Percentiles rank a stretch among this genome's conserved stretches.
phyloP scores from a whole-genome alignment of 352 stramenopile genomes.

The Bremia lactucae region DNA sequence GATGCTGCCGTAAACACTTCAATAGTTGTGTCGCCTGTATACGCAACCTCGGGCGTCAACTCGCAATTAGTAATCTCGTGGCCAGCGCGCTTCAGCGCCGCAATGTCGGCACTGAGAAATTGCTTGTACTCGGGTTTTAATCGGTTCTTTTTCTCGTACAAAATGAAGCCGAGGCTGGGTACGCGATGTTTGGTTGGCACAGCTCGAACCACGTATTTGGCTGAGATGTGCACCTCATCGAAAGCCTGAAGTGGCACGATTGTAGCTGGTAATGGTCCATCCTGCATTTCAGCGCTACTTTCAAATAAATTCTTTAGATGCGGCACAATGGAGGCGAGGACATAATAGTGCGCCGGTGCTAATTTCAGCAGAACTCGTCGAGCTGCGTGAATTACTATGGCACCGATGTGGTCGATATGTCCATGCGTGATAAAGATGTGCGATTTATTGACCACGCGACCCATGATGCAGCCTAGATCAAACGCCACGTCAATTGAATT shows the following conservation, averaged over 20 bases:
- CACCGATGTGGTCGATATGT: conserved; percentile 74
- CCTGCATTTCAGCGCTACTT: conserved; percentile 49
- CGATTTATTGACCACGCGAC: conserved; percentile 38
- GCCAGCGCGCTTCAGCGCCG: conserved; percentile 29
- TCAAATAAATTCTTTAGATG: conserved; percentile 48
- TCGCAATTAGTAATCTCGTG: conserved; percentile 28
- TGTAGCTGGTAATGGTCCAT: conserved; percentile 32
- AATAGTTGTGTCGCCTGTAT: conserved; percentile 73
- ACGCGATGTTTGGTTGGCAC: conserved; percentile 67
- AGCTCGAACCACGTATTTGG: conserved; percentile 48
- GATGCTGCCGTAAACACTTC: conserved; percentile 32
- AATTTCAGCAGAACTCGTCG: conserved; percentile 40
- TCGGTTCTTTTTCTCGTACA: conserved; percentile 48
- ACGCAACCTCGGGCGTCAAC: conserved; percentile 52
- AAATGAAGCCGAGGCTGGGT: conserved; percentile 59
- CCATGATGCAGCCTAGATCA: conserved; percentile 53
- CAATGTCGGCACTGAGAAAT: conserved; percentile 31
- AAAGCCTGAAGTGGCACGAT: conserved; percentile 41
- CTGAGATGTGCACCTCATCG: conserved; percentile 45
- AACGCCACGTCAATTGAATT: conserved; percentile 68
- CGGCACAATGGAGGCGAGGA: conserved; percentile 35
- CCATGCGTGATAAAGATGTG: conserved; percentile 84
- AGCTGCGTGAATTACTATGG: conserved; percentile 48
- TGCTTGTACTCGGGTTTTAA: conserved; percentile 44
- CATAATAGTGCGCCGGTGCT: conserved; percentile 59